Evolutionary conservation across 768 basidiomycete genomes (phyloP), one percentile per base, ranked within the genome.

Genomic region (Trichaptum fuscoviolaceum): DNA sequence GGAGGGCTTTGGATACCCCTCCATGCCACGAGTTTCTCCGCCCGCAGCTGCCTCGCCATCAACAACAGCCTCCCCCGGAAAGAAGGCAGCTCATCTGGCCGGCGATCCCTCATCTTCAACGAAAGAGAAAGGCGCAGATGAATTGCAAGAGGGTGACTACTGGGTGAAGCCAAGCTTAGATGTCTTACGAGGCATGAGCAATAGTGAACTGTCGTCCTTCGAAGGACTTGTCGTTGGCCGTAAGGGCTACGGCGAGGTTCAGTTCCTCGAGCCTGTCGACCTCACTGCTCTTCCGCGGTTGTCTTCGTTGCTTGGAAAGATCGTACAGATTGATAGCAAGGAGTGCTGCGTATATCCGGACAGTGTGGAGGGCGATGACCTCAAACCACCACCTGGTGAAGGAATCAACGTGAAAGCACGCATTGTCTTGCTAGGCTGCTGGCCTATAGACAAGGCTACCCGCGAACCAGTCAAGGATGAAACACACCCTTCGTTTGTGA

Each of bases 301-400:
- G 52, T 85, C 87, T 7, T 87, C 89, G 52, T 85, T 99, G 35
- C 82, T 95, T 5, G 96, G 95, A n/a, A 87, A 89, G 66, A 84
- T 95, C 67, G 85, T 99, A 26, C 83, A 89, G 60, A 96, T 99
- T 75, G 90, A 92, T 67, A 89, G 94, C 75, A 92, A 92, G 81
- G 94, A 96, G 75, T 92, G 93, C 73, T 90, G 87, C 62, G 95
- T 99, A 42, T 99, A 99, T 76, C 93, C 95, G 0, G 95, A 96
- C 68, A 87, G 87, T 66, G 89, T 91, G 63, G 89, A 92, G n/a
- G 85, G 84, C 60, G 88, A 92, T 71, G 42, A 57, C 4, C 35
- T 69, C 7, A 96, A 96, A 77, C 93, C 94, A 0, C 83, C 87
- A 10, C 84, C 87, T 24, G 94, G 95, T 18, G 81, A 87, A 24